Evolutionary conservation across 2,329 filamentous ascomycete species (phyloP).

Genomic region (Paraphaeosphaeria sporulosa): DNA sequence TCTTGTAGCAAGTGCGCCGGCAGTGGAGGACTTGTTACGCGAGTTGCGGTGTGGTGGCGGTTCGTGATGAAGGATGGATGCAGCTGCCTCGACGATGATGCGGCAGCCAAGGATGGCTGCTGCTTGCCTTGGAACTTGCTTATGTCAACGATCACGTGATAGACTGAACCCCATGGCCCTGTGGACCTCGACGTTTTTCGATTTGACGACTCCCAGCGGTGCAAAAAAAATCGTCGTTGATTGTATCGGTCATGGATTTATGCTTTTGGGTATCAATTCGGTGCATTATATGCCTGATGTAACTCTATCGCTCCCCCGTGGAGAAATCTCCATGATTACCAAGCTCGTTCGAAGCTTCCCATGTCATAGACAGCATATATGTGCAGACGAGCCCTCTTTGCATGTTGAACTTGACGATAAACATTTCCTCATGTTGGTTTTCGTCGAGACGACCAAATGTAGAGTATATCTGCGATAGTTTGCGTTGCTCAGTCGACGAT

Average conservation of each 20-base stretch:
- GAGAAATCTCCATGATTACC: no score
- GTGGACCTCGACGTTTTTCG: background rate
- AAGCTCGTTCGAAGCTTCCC: no score
- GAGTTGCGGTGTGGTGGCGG: constrained; percentile 22
- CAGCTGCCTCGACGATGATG: constrained; percentile 38
- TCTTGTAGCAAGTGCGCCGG: constrained; percentile 35
- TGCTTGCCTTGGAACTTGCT: constrained; percentile 6
- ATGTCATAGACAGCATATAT: no score
- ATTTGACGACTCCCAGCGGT: background rate
- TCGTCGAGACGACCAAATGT: no score
- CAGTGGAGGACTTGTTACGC: constrained; percentile 33
- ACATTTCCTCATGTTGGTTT: background rate
- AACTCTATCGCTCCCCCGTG: no score
- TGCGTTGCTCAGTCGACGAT: constrained; percentile 32
- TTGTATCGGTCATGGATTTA: no score
- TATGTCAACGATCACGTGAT: constrained; percentile 16
- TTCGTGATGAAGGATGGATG: constrained; percentile 38
- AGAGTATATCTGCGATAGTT: no score
- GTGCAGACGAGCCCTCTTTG: no score
- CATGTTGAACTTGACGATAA: no score
- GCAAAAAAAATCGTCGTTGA: background rate
- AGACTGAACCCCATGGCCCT: background rate
- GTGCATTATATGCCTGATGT: no score
- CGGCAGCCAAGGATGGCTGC: constrained; percentile 18
- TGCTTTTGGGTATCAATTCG: no score